Evolutionary conservation across 768 basidiomycete species (phyloP), one percentile per base, ranked within the genome.

Genomic region (Dacryopinax primogenitus): DNA sequence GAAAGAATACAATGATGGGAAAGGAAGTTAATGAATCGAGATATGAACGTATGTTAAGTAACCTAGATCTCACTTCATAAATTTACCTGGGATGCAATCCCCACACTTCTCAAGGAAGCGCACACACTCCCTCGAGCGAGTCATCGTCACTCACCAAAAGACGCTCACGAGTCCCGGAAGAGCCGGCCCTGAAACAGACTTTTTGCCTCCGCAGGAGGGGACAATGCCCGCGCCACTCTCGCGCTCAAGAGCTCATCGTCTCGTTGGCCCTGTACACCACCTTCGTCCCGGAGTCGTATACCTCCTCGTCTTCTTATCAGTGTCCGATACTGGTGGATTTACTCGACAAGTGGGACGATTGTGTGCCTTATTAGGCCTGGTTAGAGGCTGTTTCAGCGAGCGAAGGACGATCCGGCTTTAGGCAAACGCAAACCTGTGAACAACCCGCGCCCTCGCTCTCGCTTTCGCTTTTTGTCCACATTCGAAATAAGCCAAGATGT

Each of bases 161-260:
- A 30, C 51, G 51, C 51, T 58, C 32, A 58, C 13, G 51, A 32
- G 26, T 13, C 26, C 26, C 4, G 51, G 13, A 58, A 58, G 26
- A 58, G 51, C 51, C 51, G 51, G 51, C 51, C 51, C 51, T 58
- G 51, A 58, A 58, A 58, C 51, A 58, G 51, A 58, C 51, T 58
- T 58, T n/a, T 58, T 58, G 51, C 51, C 51, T 58, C 51, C 51
- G 51, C 23, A 23, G n/a, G 37, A 11, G 15, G 9, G 51, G 51
- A 15, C 32, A 58, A 32, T 58, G 51, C 51, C n/a, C 51, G 51
- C 51, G 51, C 51, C 51, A 58, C 32, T 58, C 51, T 23, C 51
- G 51, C 26, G 23, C 26, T 30, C 26, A 23, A 28, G 26, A 58
- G 51, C 51, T 58, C 51, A 30, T 58, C 51, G 51, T 58, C n/a